phyloP scores from a whole-genome alignment of 108 stramenopile species.

The Aurantiochytrium sp. region DNA sequence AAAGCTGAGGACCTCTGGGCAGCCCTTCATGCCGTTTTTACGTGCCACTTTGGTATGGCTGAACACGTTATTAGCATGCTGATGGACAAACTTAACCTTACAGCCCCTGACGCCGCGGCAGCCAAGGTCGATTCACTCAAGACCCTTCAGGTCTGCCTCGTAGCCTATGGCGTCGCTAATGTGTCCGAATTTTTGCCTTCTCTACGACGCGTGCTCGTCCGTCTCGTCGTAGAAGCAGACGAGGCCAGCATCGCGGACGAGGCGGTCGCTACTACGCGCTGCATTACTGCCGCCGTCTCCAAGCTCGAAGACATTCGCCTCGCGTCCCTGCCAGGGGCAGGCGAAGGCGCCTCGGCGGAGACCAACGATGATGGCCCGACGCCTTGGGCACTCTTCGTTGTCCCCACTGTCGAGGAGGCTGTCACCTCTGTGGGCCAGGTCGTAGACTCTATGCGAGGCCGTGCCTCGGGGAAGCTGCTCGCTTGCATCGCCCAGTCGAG shows the following conservation, averaged over 20 bases:
- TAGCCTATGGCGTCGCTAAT: not conserved
- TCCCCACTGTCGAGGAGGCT: not conserved
- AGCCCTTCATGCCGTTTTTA: not conserved
- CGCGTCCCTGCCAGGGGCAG: not conserved
- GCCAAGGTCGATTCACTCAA: not conserved
- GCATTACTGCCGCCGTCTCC: not conserved
- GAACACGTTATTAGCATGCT: not conserved
- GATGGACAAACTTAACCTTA: not conserved
- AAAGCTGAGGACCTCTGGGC: conserved; percentile 3
- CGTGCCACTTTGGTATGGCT: not conserved
- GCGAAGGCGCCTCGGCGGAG: not conserved
- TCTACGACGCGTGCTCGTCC: not conserved
- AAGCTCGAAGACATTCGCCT: not conserved
- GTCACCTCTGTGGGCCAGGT: not conserved
- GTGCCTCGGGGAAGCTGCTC: not conserved
- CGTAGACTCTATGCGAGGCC: not conserved
- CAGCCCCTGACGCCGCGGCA: not conserved
- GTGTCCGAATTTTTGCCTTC: not conserved
- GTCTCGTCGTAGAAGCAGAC: not conserved
- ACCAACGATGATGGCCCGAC: not conserved
- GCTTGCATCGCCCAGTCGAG: not conserved
- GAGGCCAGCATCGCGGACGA: not conserved
- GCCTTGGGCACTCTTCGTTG: not conserved
- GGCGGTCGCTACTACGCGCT: not conserved
- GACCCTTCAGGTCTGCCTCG: not conserved